Percentiles rank a stretch among this genome's conserved stretches.
Conservation (phyloP, 345 rosid species). For the Adansonia digitata region DNA sequence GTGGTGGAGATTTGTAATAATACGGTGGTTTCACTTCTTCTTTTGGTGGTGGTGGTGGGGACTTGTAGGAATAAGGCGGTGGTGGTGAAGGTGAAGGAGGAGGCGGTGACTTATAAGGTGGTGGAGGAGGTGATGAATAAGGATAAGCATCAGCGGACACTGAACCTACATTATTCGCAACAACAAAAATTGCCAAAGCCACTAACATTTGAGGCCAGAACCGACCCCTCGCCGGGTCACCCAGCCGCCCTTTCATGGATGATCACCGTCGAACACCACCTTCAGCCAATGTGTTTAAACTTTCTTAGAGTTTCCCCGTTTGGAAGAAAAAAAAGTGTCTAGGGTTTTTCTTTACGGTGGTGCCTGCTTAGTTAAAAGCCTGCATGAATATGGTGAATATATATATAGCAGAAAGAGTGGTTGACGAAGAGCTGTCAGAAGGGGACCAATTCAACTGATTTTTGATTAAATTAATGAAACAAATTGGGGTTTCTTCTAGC, state of each 20-base stretch:
- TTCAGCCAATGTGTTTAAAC: slow-evolving; percentile 10
- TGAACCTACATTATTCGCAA: slow-evolving; percentile 31
- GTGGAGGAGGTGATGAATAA: slow-evolving; percentile 50
- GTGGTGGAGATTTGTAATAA: slow-evolving; percentile 31
- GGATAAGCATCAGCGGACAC: slow-evolving; percentile 44
- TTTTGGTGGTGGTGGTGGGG: slow-evolving; percentile 47
- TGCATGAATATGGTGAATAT: slow-evolving; percentile 19
- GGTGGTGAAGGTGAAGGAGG: slow-evolving; percentile 14
- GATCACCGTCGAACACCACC: slow-evolving; percentile 8
- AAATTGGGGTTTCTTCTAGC: slow-evolving; percentile 22
- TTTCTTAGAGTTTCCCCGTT: not conserved
- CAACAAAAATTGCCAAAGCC: slow-evolving; percentile 47
- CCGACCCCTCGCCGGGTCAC: slow-evolving; percentile 57
- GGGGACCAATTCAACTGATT: slow-evolving; percentile 26
- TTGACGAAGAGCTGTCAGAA: slow-evolving; percentile 35
- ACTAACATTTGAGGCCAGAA: slow-evolving; percentile 48
- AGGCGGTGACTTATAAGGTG: slow-evolving; percentile 29
- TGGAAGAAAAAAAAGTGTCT: not conserved
- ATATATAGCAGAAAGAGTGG: slow-evolving; percentile 41
- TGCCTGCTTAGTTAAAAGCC: slow-evolving; percentile 21
- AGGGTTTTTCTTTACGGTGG: not conserved
- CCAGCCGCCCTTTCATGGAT: slow-evolving; percentile 29
- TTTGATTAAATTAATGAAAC: slow-evolving; percentile 7
- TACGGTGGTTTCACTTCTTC: too few species aligned
- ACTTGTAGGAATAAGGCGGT: slow-evolving; percentile 19